These are phyloP conservation scores for Zasmidium cellare DNA, from an alignment of 2,329 filamentous ascomycete species.

Conservation along the genomic window DNA sequence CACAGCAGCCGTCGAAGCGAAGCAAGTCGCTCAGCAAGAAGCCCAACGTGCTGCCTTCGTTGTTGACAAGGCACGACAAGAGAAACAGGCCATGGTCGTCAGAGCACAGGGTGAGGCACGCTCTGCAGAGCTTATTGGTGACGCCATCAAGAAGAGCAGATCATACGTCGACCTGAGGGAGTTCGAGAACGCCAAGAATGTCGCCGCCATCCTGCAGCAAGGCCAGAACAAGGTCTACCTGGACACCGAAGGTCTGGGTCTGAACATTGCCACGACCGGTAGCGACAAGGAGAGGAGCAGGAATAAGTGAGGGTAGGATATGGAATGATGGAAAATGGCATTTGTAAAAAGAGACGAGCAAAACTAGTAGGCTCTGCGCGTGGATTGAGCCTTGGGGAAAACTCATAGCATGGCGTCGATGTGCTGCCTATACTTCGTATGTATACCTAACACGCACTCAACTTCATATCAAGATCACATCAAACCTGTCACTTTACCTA, in stretches of 20 bases:
- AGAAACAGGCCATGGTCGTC: conserved; percentile 99
- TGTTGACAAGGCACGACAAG: conserved; percentile 97
- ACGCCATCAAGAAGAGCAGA: conserved; percentile 99
- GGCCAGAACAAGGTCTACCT: conserved; percentile 92
- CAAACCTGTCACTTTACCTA: no score
- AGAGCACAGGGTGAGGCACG: conserved; percentile 98
- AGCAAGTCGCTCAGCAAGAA: conserved; percentile 79
- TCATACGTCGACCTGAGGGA: conserved; percentile 96
- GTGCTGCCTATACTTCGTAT: background rate
- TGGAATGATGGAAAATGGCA: background rate
- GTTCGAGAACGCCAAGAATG: conserved; percentile 91
- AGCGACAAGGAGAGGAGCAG: background rate
- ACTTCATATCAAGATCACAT: background rate
- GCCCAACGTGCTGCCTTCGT: conserved; percentile 96
- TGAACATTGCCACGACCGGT: conserved; percentile 68
- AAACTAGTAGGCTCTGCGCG: background rate
- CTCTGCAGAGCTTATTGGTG: conserved; percentile 95
- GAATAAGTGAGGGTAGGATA: background rate
- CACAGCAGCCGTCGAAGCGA: conserved; percentile 68
- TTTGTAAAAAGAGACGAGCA: background rate
- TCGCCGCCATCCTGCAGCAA: conserved; percentile 86
- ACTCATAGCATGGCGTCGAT: background rate
- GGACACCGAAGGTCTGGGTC: conserved; percentile 83
- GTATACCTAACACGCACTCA: conserved; percentile 5
- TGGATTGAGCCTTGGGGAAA: background rate